These are phyloP conservation scores for Dictyophora rubrovolvata DNA, from an alignment of 768 basidiomycete genomes.

Conservation along the genomic window DNA sequence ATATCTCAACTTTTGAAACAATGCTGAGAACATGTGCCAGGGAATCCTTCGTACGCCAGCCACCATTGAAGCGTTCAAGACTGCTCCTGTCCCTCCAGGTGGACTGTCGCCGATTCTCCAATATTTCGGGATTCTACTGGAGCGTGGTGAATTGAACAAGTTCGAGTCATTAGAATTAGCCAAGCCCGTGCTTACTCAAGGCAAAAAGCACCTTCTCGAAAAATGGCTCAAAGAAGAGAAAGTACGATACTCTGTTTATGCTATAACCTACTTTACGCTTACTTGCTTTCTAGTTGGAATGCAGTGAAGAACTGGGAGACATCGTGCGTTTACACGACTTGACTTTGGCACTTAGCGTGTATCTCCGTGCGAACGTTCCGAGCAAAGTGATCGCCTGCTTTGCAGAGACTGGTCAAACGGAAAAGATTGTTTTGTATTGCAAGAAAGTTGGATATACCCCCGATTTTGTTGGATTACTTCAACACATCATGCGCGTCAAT, in stretches of 20 bases:
- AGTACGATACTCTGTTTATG: constrained; percentile 30
- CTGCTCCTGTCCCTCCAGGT: constrained; percentile 82
- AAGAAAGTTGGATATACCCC: constrained; percentile 95
- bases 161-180: constrained; percentile 93
- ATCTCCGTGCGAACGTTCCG: constrained; percentile 93
- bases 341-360: constrained; percentile 95
- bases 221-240: constrained; percentile 99
- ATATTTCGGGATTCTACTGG: constrained; percentile 96
- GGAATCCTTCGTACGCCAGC: constrained; percentile 91
- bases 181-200: constrained; percentile 90
- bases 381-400: constrained; percentile 99
- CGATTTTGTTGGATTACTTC: constrained; percentile 84
- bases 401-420: constrained; percentile 95
- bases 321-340: constrained; percentile 91
- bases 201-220: constrained; percentile 91
- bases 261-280: neutral
- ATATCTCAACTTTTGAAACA: neutral
- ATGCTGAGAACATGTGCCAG: constrained; percentile 25
- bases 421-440: constrained; percentile 95
- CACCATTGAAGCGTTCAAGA: constrained; percentile 97
- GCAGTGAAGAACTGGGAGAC: constrained; percentile 97
- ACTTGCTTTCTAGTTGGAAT: constrained; percentile 60
- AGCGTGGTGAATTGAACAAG: constrained; percentile 97
- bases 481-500: constrained; percentile 93
- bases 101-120: constrained; percentile 92